A percentile compares a stretch with the other conserved stretches of the same genome.
These are phyloP conservation scores for Coriolopsis trogii DNA, from an alignment of 1,284 basidiomycete species.

Conservation along the genomic window DNA sequence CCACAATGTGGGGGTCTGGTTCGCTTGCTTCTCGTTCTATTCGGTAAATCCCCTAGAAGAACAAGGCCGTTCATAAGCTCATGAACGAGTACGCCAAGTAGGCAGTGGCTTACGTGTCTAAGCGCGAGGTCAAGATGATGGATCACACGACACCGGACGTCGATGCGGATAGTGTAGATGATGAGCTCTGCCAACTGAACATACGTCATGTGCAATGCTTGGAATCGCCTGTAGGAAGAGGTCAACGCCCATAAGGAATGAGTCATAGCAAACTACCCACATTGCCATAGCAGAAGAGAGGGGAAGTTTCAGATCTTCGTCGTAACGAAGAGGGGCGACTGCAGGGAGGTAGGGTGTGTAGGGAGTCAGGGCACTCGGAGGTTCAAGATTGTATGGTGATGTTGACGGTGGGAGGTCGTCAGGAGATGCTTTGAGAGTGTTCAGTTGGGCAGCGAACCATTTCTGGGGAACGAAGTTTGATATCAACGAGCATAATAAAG, in stretches of 20 bases:
- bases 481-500: background rate
- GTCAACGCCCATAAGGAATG: slow-evolving; percentile 8
- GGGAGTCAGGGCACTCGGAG: slow-evolving; percentile 51
- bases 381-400: slow-evolving; percentile 51
- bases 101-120: slow-evolving; percentile 54
- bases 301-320: slow-evolving; percentile 67
- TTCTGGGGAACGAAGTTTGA: slow-evolving; percentile 47
- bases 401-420: slow-evolving; percentile 60
- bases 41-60: slow-evolving; percentile 75
- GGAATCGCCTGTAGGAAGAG: slow-evolving; percentile 70
- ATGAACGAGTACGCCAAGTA: too few species aligned
- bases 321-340: slow-evolving; percentile 38
- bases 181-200: slow-evolving; percentile 87
- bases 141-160: slow-evolving; percentile 85
- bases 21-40: slow-evolving; percentile 84
- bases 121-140: slow-evolving; percentile 84
- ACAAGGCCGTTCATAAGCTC: too few species aligned
- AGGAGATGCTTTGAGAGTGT: slow-evolving; percentile 61
- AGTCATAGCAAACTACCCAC: slow-evolving; percentile 48
- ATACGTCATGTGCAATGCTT: slow-evolving; percentile 89
- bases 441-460: slow-evolving; percentile 80
- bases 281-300: slow-evolving; percentile 86
- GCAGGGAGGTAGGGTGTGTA: slow-evolving; percentile 51
- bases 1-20: slow-evolving; percentile 89
- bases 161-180: slow-evolving; percentile 87